Evolutionary conservation across 2,329 filamentous ascomycete genomes (phyloP).

Genomic region (Diaporthe capsici): DNA sequence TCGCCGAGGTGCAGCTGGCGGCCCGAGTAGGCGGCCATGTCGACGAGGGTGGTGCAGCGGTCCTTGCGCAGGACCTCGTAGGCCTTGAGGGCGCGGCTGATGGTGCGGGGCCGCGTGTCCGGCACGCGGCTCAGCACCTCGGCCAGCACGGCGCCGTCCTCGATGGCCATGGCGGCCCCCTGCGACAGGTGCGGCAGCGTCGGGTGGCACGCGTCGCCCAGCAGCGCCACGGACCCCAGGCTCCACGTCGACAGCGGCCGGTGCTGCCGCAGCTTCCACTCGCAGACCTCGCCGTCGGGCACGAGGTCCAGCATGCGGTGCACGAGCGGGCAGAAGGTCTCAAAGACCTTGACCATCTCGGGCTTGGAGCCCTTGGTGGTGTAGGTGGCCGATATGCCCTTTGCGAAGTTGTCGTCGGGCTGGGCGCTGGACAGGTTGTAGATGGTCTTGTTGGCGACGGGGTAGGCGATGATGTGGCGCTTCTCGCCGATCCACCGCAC

Average conservation of each 20-base stretch:
- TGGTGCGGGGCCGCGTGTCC: conserved; percentile 52
- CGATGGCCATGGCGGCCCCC: conserved; percentile 77
- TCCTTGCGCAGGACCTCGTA: conserved; percentile 72
- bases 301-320: conserved; percentile 72
- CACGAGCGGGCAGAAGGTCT: conserved; percentile 72
- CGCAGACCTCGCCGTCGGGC: conserved; percentile 73
- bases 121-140: conserved; percentile 63
- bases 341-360: conserved; percentile 73
- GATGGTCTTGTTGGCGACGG: conserved; percentile 75
- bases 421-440: conserved; percentile 76
- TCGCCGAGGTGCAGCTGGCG: conserved; percentile 71
- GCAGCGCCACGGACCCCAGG: conserved; percentile 67
- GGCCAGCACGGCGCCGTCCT: conserved; percentile 74
- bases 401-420: conserved; percentile 72
- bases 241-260: conserved; percentile 70
- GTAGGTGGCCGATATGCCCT: conserved; percentile 71
- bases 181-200: conserved; percentile 78
- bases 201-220: conserved; percentile 77
- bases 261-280: conserved; percentile 75
- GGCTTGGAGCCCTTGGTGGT: conserved; percentile 74
- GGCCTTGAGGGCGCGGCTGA: conserved; percentile 65
- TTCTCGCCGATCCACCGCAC: conserved; percentile 83
- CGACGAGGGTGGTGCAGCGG: conserved; percentile 66
- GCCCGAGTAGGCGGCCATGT: conserved; percentile 66
- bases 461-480: conserved; percentile 84